These are phyloP conservation scores for Sclerospora graminicola DNA, from an alignment of 352 stramenopile genomes.

Conservation along the genomic window DNA sequence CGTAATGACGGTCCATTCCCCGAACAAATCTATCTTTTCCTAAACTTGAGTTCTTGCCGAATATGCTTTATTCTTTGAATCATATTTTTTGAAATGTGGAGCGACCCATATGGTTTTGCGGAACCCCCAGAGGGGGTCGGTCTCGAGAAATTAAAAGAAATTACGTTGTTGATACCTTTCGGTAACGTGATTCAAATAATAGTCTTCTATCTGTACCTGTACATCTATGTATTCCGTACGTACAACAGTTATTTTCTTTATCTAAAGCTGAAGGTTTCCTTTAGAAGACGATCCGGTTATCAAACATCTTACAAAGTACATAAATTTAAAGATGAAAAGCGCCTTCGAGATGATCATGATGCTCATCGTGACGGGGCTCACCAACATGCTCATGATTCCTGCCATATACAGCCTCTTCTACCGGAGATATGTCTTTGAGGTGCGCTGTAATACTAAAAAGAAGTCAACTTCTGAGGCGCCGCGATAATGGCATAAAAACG, in stretches of 20 bases:
- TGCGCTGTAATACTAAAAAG: constrained; percentile 9
- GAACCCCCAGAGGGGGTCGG: constrained; percentile 30
- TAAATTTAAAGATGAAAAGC: constrained; percentile 29
- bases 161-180: constrained; percentile 71
- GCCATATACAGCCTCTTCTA: constrained; percentile 47
- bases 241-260: constrained; percentile 5
- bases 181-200: constrained; percentile 9
- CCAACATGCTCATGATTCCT: constrained; percentile 74
- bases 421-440: constrained; percentile 63
- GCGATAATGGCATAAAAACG: background rate
- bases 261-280: constrained; percentile 1
- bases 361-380: constrained; percentile 59
- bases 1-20: too few relatives aligned
- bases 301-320: background rate
- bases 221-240: constrained; percentile 1
- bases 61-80: too few relatives aligned
- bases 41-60: too few relatives aligned
- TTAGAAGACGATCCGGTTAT: background rate
- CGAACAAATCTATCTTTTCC: too few relatives aligned
- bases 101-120: too few relatives aligned
- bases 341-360: constrained; percentile 59
- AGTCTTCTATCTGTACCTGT: background rate
- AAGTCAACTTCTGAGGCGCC: background rate
- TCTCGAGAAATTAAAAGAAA: constrained; percentile 86
- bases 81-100: too few relatives aligned